These are phyloP conservation scores for Torulaspora quercuum DNA, from an alignment of 805 yeast genomes.

Conservation along the genomic window DNA sequence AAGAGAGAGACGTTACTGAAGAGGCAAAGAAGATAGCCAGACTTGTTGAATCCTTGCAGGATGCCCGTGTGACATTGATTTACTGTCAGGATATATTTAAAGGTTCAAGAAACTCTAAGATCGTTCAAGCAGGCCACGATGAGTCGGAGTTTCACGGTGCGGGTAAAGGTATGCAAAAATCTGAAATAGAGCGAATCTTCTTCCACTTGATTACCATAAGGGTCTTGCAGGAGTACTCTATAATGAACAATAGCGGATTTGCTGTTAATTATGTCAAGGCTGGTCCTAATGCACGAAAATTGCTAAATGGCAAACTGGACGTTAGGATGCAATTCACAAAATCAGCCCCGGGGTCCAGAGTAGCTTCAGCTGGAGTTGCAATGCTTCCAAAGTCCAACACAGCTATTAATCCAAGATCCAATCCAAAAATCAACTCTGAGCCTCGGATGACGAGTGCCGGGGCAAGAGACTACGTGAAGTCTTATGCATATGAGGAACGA, in stretches of 20 bases:
- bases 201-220: conserved; percentile 69
- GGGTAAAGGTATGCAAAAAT: conserved; percentile 61
- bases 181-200: conserved; percentile 76
- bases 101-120: conserved; percentile 64
- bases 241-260: conserved; percentile 73
- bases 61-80: conserved; percentile 64
- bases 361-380: conserved; percentile 17
- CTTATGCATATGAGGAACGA: conserved; percentile 6
- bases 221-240: conserved; percentile 65
- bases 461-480: conserved; percentile 6
- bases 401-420: background rate
- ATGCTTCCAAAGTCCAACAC: conserved; percentile 4
- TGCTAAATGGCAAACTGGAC: conserved; percentile 44
- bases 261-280: conserved; percentile 68
- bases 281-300: conserved; percentile 53
- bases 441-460: background rate
- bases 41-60: conserved; percentile 55
- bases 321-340: conserved; percentile 52
- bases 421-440: background rate
- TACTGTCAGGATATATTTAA: conserved; percentile 80
- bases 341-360: conserved; percentile 20
- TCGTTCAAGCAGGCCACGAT: conserved; percentile 62
- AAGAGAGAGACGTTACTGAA: conserved; percentile 64
- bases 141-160: conserved; percentile 59
- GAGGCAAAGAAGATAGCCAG: conserved; percentile 56